Percentiles rank a stretch among this genome's conserved stretches.
Conservation (phyloP, 352 stramenopile genomes). For the Phytophthora cajani region DNA sequence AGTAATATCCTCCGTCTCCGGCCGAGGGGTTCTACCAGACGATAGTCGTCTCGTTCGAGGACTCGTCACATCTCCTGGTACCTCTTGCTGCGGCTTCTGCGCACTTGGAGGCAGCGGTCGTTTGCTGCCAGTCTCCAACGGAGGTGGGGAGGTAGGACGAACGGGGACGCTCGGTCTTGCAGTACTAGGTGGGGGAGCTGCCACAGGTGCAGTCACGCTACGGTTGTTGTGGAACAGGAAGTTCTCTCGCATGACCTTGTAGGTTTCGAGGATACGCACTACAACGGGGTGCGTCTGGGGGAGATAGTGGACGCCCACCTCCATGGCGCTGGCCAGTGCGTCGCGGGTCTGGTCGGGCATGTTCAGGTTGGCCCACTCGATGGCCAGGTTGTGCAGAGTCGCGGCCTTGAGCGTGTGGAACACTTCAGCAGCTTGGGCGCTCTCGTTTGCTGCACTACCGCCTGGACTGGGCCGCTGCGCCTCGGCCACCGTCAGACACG, state of each 20-base stretch:
- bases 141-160: conserved; percentile 12
- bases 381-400: conserved; percentile 76
- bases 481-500: conserved; percentile 53
- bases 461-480: conserved; percentile 33
- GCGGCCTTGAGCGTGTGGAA: conserved; percentile 59
- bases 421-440: conserved; percentile 42
- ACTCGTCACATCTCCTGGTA: conserved; percentile 13
- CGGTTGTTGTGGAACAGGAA: conserved; percentile 56
- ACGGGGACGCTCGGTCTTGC: conserved; percentile 5
- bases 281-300: conserved; percentile 62
- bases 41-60: conserved; percentile 26
- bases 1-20: conserved; percentile 22
- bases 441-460: conserved; percentile 14
- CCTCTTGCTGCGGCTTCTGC: conserved; percentile 14
- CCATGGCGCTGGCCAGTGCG: conserved; percentile 64
- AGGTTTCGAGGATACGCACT: conserved; percentile 64
- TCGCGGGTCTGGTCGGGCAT: conserved; percentile 70
- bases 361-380: conserved; percentile 73
- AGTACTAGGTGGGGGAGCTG: not conserved
- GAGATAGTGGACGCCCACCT: conserved; percentile 60
- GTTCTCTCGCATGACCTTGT: conserved; percentile 73
- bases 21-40: conserved; percentile 7
- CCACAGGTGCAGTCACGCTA: conserved; percentile 3
- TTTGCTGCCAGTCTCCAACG: conserved; percentile 18
- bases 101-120: conserved; percentile 33